Conservation (phyloP, 2,329 filamentous ascomycete genomes). For the Ophiostoma himal-ulmi region DNA sequence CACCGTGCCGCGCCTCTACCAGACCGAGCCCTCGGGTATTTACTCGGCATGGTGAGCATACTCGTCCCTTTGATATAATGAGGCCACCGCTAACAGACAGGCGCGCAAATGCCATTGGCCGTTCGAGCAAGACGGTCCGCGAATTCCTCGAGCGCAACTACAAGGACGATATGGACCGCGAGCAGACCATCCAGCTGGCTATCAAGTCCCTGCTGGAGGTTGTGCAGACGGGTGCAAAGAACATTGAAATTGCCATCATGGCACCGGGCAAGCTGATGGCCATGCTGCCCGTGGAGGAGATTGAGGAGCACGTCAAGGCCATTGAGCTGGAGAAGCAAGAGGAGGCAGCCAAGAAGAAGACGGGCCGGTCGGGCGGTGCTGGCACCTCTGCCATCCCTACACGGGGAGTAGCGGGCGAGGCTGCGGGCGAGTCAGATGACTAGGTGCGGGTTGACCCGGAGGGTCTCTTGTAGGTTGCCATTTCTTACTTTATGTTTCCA, state of each 20-base stretch:
- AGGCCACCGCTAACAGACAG: slow-evolving; percentile 43
- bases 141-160: slow-evolving; percentile 99
- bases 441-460: slow-evolving; percentile 14
- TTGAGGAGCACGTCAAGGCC: slow-evolving; percentile 95
- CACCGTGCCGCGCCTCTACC: slow-evolving; percentile 82
- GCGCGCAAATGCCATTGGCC: slow-evolving; percentile 98
- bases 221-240: slow-evolving; percentile 97
- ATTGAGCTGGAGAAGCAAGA: slow-evolving; percentile 99
- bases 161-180: slow-evolving; percentile 94
- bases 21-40: slow-evolving; percentile 98
- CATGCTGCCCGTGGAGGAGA: slow-evolving; percentile 91
- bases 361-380: slow-evolving; percentile 61
- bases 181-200: slow-evolving; percentile 91
- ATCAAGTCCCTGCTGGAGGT: slow-evolving; percentile 98
- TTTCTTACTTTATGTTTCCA: not conserved
- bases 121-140: slow-evolving; percentile 97
- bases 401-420: slow-evolving; percentile 37
- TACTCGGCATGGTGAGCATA: slow-evolving; percentile 87
- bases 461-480: not conserved
- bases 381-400: slow-evolving; percentile 60
- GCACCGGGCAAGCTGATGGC: slow-evolving; percentile 84
- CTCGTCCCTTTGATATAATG: not conserved
- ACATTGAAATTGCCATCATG: slow-evolving; percentile 99
- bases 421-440: slow-evolving; percentile 32
- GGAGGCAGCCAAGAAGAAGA: slow-evolving; percentile 96